Evolutionary conservation across 2,329 filamentous ascomycete species (phyloP).

Genomic region (Aureobasidium uvarum): DNA sequence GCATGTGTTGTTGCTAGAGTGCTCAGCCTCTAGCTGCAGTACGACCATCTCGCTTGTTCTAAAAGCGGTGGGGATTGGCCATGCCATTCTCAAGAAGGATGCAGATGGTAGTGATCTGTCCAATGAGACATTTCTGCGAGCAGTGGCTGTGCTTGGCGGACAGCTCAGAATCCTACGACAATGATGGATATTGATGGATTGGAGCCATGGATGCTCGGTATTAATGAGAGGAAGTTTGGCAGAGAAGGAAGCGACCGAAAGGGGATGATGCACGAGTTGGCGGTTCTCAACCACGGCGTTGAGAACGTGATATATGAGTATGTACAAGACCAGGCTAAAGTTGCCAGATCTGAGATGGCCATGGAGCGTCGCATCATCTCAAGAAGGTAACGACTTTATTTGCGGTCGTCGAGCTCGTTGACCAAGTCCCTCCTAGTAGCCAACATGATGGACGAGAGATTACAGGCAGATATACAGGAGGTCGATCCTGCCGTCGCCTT

Average conservation of each 20-base stretch:
- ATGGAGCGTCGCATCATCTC: constrained; percentile 3
- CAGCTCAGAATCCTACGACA: background rate
- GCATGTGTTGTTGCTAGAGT: background rate
- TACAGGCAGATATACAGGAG: constrained; percentile 56
- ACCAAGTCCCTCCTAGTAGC: background rate
- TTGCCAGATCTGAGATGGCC: background rate
- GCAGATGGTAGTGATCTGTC: background rate
- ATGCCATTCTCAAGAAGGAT: background rate
- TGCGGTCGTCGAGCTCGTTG: background rate
- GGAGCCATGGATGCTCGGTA: background rate
- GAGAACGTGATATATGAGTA: too few relatives aligned
- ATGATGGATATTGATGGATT: background rate
- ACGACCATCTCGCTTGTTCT: background rate
- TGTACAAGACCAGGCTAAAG: background rate
- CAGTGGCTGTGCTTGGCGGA: background rate
- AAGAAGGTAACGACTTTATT: background rate
- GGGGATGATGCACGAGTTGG: background rate
- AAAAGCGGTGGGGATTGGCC: background rate
- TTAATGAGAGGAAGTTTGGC: background rate
- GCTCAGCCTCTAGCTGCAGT: constrained; percentile 1
- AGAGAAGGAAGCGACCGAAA: background rate
- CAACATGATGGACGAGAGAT: constrained; percentile 30
- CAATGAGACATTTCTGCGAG: background rate
- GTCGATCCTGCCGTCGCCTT: constrained; percentile 68
- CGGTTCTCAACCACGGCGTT: background rate